Base-by-base conservation (phyloP, 208 protist genomes). In the Wallacemonas collosoma region DNA sequence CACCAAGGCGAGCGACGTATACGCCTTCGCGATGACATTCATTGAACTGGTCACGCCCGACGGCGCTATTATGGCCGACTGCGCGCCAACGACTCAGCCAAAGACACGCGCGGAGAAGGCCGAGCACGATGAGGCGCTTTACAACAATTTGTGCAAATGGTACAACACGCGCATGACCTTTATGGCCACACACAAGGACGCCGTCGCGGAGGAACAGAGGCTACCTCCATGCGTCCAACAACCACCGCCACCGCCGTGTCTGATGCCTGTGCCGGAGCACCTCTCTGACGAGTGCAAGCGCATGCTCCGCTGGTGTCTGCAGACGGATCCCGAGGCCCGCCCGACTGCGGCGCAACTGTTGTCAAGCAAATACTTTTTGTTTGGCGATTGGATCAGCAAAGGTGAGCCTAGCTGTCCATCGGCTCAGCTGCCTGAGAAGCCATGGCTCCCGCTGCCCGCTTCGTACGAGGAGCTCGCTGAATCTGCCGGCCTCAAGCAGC, bases 11-110 rank as follows among this genome's bases (percentile, higher is more conserved):
- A 92, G 87, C 68, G 89, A 94, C 71, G 83, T 94, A 45, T 94
- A 89, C 70, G 81, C 87, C 36, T 94, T 91, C 75, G 89, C 89
- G 2, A 94, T 94, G 86, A 92, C 85, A 15, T 94, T 94, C 70
- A 76, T 94, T 62, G 87, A 94, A 77, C 80, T 94, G 9, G 76
- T 86, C 40, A 86, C 82, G 12, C 80, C 85, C 2, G 63, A 74
- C 11, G 89, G 77, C 7, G 65, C 14, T 38, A 57, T 94, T 39
- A 85, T 91, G 75, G 56, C 48, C 26, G 86, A 92, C 35, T 83
- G 81, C 53, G 39, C 71, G 11, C 85, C 86, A 14, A 63, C 53
- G 17, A 65, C 76, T 48, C 36, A 78, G 48, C 68, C 64, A 5
- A 58, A 73, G 56, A 89, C 78, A 5, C 80, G 77, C 4, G 67